Evolutionary conservation across 768 basidiomycete genomes (phyloP), one percentile per base, ranked within the genome.

Genomic region (Suillus occidentalis): DNA sequence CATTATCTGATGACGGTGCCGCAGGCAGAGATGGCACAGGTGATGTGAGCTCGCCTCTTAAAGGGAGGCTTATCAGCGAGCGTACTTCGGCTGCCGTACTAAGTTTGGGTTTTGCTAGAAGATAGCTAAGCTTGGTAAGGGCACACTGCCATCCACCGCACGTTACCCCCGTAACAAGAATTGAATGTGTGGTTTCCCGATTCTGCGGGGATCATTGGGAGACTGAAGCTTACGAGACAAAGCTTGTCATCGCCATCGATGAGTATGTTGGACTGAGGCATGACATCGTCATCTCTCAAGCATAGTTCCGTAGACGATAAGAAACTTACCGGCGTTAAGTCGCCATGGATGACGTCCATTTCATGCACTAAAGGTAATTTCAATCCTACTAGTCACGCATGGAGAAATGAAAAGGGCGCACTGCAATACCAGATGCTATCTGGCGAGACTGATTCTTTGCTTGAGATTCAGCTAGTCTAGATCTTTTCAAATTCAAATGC

Each of bases 21-120:
- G 76, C 81, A 2, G 84, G 77, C 0, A 83, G 73, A 12, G 83
- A 73, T 28, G 75, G 77, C 8, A 84, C 73, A 31, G 82, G 72
- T 28, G 84, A 82, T 0, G 91, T 94, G 49, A 98, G 87, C 76
- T 98, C 95, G 55, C 95, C 95, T 8, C 95, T 93, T 13, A 97
- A 81, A 4, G 96, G 90, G 40, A 83, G 87, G 14, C 85, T 80
- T 63, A 97, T 85, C 25, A 97, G 83, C 47, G 86, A 80, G 62
- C 94, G 88, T 53, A 98, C 85, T 77, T 94, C 86, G 22, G 80
- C 73, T 3, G 81, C 72, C 0, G 85, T 82, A n/a, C n/a, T n/a
- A 8, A 97, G 84, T 70, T 94, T 91, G 1, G 89, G 81, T 74
- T 97, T 97, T 7, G 93, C 93, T 40, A 97, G 83, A 16, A 98